Evolutionary conservation across 345 rosid species (phyloP), one percentile per base, ranked within the genome.

Genomic region (Murraya paniculata): DNA sequence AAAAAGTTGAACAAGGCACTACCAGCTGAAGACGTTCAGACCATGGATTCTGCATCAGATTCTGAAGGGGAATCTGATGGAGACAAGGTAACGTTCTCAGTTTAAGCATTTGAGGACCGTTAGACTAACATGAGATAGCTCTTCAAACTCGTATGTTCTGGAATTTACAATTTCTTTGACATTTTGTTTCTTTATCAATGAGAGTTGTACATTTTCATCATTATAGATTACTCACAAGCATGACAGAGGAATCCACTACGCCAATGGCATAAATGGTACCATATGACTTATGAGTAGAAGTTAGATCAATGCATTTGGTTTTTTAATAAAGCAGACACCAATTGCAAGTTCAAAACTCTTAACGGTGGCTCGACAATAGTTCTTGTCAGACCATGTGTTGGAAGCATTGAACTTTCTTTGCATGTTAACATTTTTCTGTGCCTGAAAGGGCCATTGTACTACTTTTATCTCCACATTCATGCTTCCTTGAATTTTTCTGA

Each of bases 1-100:
- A 86, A 82, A 81, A 88, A 82, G 76, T 75, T 79, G 78, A 77
- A 82, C 89, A 92, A 90, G 85, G 95, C 91, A 0, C 76, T 89
- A 67, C 81, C 86, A 9, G 75, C 81, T 80, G 95, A 86, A 67
- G 86, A 86, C 57, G 77, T 80, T 31, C 88, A 86, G 74, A 68
- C 76, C 68, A 27, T 82, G 75, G 85, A 87, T 80, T 80, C 91
- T 67, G 86, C 74, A 22, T 86, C 93, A 80, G 91, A 80, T 82
- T 89, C 86, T 64, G 96, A 91, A 66, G 97, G 85, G 78, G 95
- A 86, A 45, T 80, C 84, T 0, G 94, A 89, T 78, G 91, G 83
- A 48, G 94, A 80, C 76, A 84, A 87, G 97, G 94, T 91, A 81
- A 83, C 74, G 70, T 61, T 56, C 71, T 72, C 64, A 45, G 30